Percentiles rank a stretch among this genome's conserved stretches.
phyloP scores from a whole-genome alignment of 2,329 filamentous ascomycete genomes.

The Fusarium redolens region DNA sequence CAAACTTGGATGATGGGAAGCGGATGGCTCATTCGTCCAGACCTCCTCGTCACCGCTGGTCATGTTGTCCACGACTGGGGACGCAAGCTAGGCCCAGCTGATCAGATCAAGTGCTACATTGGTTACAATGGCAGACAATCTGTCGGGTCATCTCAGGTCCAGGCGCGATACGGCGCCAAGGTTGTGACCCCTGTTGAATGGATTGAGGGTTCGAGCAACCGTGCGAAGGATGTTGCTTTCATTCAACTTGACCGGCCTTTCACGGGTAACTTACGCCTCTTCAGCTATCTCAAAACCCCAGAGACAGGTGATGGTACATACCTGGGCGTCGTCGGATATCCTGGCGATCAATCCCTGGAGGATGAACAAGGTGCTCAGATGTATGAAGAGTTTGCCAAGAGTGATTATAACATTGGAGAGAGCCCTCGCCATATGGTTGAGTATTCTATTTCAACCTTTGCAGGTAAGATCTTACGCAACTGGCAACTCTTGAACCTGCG shows the following conservation, averaged over 20 bases:
- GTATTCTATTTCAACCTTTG: slow-evolving; percentile 46
- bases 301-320: background rate
- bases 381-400: slow-evolving; percentile 46
- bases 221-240: slow-evolving; percentile 41
- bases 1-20: slow-evolving; percentile 38
- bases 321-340: slow-evolving; percentile 51
- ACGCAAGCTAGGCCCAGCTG: background rate
- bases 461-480: slow-evolving; percentile 34
- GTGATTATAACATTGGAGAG: slow-evolving; percentile 38
- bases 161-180: background rate
- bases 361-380: slow-evolving; percentile 48
- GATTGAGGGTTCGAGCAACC: slow-evolving; percentile 25
- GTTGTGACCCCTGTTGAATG: slow-evolving; percentile 40
- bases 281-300: slow-evolving; percentile 37
- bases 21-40: slow-evolving; percentile 38
- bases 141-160: background rate
- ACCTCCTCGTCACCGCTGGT: slow-evolving; percentile 38
- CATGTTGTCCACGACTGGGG: slow-evolving; percentile 34
- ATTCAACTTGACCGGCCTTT: slow-evolving; percentile 31
- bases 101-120: slow-evolving; percentile 49
- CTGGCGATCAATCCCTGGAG: slow-evolving; percentile 41
- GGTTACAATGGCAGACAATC: slow-evolving; percentile 46
- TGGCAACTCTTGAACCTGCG: rapidly evolving
- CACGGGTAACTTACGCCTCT: slow-evolving; percentile 36
- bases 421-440: slow-evolving; percentile 45